These are phyloP conservation scores for Pseudozyma sp. DNA, from an alignment of 1,284 basidiomycete species.

Conservation along the genomic window DNA sequence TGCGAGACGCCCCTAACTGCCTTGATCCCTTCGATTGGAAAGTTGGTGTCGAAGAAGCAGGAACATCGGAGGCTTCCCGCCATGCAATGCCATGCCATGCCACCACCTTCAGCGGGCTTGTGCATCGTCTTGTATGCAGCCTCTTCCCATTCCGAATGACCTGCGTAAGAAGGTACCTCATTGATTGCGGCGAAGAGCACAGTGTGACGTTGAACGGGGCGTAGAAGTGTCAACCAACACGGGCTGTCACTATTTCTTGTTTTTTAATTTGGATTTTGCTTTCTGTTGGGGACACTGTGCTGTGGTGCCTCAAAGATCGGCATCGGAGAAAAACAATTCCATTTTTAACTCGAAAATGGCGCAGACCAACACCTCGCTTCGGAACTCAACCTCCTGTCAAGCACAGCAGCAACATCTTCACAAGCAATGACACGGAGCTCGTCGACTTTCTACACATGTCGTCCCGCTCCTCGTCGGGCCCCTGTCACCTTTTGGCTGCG, in stretches of 20 bases:
- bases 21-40: too few relatives aligned
- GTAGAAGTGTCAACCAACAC: conserved; percentile 45
- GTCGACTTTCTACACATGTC: neutral
- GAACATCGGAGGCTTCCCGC: too few relatives aligned
- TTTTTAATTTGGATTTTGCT: neutral
- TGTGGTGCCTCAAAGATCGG: neutral
- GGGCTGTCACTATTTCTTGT: neutral
- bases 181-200: too few relatives aligned
- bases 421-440: neutral
- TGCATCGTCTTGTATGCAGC: too few relatives aligned
- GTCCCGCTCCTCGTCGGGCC: neutral
- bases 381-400: neutral
- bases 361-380: conserved; percentile 1
- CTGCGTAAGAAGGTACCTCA: too few relatives aligned
- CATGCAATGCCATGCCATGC: neutral
- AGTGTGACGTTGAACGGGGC: neutral
- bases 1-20: conserved; percentile 15
- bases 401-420: neutral
- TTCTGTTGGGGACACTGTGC: conserved; percentile 4
- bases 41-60: too few relatives aligned
- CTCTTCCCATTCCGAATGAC: too few relatives aligned
- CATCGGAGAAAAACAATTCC: neutral
- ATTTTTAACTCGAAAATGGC: neutral
- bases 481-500: conserved; percentile 1
- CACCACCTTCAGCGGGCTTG: too few relatives aligned